phyloP scores from a whole-genome alignment of 495 filamentous ascomycete genomes.

The Aspergillus haitiensis region DNA sequence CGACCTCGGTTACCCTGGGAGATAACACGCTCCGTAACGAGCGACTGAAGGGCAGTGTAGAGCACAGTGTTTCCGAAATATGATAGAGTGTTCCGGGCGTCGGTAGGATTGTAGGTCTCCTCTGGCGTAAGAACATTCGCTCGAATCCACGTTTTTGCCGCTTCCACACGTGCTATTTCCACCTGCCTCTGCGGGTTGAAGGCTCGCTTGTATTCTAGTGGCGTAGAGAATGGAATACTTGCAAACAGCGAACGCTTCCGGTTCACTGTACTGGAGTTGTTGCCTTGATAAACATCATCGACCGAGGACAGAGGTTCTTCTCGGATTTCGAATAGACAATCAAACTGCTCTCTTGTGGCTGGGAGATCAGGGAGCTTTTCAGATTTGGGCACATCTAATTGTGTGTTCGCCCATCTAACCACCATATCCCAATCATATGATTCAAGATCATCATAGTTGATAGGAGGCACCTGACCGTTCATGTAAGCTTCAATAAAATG shows the following conservation, averaged over 20 bases:
- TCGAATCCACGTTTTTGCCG: slow-evolving; percentile 62
- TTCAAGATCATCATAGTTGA: slow-evolving; percentile 71
- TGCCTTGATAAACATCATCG: slow-evolving; percentile 46
- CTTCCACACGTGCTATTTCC: slow-evolving; percentile 32
- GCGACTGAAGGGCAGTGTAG: slow-evolving; percentile 53
- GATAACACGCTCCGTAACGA: slow-evolving; percentile 61
- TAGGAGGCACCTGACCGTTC: slow-evolving; percentile 59
- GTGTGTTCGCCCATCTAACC: slow-evolving; percentile 68
- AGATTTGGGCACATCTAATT: slow-evolving; percentile 45
- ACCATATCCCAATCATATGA: slow-evolving; percentile 75
- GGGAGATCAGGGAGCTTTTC: slow-evolving; percentile 51
- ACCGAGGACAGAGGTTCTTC: slow-evolving; percentile 37
- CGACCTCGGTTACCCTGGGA: slow-evolving; percentile 55
- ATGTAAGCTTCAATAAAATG: slow-evolving; percentile 76
- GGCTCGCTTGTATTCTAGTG: slow-evolving; percentile 23
- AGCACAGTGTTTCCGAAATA: slow-evolving; percentile 49
- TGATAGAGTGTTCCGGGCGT: slow-evolving; percentile 47
- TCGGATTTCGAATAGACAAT: slow-evolving; percentile 50
- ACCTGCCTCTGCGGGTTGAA: slow-evolving; percentile 19
- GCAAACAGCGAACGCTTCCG: slow-evolving; percentile 39
- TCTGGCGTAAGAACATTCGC: slow-evolving; percentile 56
- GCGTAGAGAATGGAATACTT: slow-evolving; percentile 39
- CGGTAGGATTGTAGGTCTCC: slow-evolving; percentile 42
- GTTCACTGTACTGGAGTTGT: slow-evolving; percentile 31
- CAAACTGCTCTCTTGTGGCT: slow-evolving; percentile 51